Evolutionary conservation across 192 early-diverging fungal genomes (phyloP).

Genomic region (Podila minutissima): DNA sequence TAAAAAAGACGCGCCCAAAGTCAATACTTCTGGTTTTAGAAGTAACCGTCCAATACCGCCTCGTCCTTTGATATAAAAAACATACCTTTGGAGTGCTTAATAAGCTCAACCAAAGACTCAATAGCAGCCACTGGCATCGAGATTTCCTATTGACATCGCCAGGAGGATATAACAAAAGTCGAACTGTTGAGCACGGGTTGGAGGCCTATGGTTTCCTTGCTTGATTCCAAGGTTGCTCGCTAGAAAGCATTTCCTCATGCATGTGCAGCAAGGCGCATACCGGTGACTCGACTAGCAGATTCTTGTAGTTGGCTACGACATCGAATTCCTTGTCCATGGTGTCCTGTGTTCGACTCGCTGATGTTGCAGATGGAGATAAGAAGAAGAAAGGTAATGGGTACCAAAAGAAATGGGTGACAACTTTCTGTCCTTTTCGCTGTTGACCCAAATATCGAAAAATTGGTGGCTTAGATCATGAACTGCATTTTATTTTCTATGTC

Average conservation of each 20-base stretch:
- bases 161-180: background rate
- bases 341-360: background rate
- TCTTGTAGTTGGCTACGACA: conserved; percentile 47
- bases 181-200: background rate
- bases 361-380: background rate
- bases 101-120: conserved; percentile 73
- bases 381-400: background rate
- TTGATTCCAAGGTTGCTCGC: no score
- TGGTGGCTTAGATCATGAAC: no score
- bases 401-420: no score
- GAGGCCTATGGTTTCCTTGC: background rate
- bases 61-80: background rate
- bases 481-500: no score
- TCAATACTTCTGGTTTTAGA: no score
- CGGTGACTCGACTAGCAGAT: conserved; percentile 33
- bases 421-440: no score
- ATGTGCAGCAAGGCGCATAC: conserved; percentile 6
- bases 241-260: no score
- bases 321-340: conserved; percentile 39
- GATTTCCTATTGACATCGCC: conserved; percentile 55
- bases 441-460: no score
- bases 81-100: conserved; percentile 67
- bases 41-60: no score
- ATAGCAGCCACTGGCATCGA: conserved; percentile 83
- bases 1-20: no score